phyloP scores from a whole-genome alignment of 2,329 filamentous ascomycete genomes.

The Penicillium sp. region DNA sequence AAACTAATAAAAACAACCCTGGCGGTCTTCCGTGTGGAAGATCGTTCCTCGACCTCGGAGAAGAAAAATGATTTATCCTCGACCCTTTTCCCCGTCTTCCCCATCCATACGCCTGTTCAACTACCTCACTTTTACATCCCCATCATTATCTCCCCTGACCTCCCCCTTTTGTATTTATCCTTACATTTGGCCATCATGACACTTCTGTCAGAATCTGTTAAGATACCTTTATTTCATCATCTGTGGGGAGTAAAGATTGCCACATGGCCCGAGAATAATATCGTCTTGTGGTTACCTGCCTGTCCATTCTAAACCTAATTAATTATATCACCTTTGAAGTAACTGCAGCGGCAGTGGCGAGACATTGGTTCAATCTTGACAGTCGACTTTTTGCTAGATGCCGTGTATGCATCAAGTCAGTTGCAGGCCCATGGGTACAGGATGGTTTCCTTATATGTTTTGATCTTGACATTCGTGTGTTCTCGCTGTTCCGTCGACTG shows the following conservation, averaged over 20 bases:
- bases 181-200: conserved; percentile 4
- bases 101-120: conserved; percentile 1
- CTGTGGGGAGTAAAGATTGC: conserved; percentile 15
- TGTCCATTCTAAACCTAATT: not conserved
- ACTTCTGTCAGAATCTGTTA: not conserved
- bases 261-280: conserved; percentile 15
- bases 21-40: conserved; percentile 13
- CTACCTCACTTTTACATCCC: not conserved
- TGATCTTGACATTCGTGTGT: too few species aligned
- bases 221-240: conserved; percentile 11
- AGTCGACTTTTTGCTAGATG: too few species aligned
- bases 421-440: too few species aligned
- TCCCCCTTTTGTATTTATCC: conserved; percentile 15
- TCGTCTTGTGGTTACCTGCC: conserved; percentile 7
- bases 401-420: too few species aligned
- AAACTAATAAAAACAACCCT: conserved; percentile 21
- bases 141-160: not conserved
- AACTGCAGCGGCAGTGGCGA: too few species aligned
- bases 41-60: conserved; percentile 9
- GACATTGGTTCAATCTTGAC: too few species aligned
- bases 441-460: too few species aligned
- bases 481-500: too few species aligned
- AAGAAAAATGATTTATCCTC: conserved; percentile 12
- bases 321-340: not conserved
- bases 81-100: not conserved